Evolutionary conservation across 345 rosid genomes (phyloP).

Genomic region (Lepidium sativum): DNA sequence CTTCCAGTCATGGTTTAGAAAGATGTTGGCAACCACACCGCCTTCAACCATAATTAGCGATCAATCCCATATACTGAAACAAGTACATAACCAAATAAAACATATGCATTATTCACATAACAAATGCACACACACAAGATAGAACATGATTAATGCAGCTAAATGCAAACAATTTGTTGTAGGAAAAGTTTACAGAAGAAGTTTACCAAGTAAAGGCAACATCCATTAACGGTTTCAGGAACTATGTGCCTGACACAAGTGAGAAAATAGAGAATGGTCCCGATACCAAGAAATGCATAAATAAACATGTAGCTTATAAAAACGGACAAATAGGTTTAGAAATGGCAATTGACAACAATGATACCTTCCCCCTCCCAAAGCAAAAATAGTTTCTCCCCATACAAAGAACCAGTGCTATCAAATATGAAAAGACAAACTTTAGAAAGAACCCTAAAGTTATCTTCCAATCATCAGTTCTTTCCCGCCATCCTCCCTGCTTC

Average conservation of each 20-base stretch:
- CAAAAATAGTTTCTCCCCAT: too few species aligned
- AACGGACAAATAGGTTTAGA: not conserved
- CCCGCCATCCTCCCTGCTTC: constrained; percentile 87
- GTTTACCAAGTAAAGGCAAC: constrained; percentile 82
- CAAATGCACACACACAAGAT: not conserved
- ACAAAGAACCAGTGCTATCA: not conserved
- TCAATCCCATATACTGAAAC: constrained; percentile 63
- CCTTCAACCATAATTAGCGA: constrained; percentile 70
- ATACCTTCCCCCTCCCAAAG: not conserved
- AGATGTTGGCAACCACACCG: constrained; percentile 61
- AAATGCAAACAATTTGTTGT: not conserved
- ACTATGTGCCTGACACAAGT: constrained; percentile 80
- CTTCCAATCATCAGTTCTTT: constrained; percentile 87
- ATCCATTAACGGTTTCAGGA: constrained; percentile 78
- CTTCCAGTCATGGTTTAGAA: constrained; percentile 74
- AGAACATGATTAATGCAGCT: not conserved
- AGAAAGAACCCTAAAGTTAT: not conserved
- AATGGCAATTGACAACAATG: not conserved
- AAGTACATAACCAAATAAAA: not conserved
- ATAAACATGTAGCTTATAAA: constrained; percentile 58
- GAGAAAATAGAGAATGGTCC: constrained; percentile 53
- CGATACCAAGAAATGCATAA: constrained; percentile 61
- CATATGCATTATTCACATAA: not conserved
- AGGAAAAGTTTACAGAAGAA: constrained; percentile 2
- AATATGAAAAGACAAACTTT: not conserved